Base-by-base conservation (phyloP, 1,284 basidiomycete genomes). In the Ceratobasidium sp. region DNA sequence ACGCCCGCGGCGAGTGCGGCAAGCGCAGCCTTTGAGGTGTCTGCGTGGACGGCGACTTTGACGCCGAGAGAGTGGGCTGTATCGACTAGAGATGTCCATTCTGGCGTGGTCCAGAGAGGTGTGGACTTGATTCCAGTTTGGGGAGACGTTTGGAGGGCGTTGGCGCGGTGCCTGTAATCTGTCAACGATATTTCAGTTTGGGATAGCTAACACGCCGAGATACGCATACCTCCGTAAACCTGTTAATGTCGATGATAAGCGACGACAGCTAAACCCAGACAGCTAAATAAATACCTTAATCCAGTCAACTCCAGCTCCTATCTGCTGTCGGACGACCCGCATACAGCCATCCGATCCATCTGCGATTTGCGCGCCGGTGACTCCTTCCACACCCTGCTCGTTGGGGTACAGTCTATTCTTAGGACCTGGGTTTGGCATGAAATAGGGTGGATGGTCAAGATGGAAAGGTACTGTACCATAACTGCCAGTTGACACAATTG, bases 241-340 rank as follows among this genome's bases (percentile, higher is more conserved):
- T 87, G 74, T 34, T 3, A 29, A 2, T 34, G 34, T 43, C 19
- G 7, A 13, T 13, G 13, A 27, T 31, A 48, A 64, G 72, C 19
- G 54, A n/a, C 14, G 13, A 16, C 13, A 34, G 0, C 14, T n/a
- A 22, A 27, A 37, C 4, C 2, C 31, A 4, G 31, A 43, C 24
- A 34, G 6, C 56, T 13, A 14, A 62, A 74, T 19, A 2, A 39
- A 22, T 34, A 81, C 76, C 65, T 81, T 80, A 61, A 81, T 80
- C 86, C 87, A 88, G 81, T 91, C 89, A 4, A 88, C 88, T 4
- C 89, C 89, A n/a, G 88, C 86, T 27, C 89, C 89, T 74, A 91
- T 85, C 78, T 90, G 89, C 75, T 84, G 84, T 54, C 89, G 83
- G 1, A 90, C 88, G 13, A 85, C 88, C 74, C 84, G 84, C 54